Base-by-base conservation (phyloP, 257 asterid genomes). In the Thymus quinquecostatus region DNA sequence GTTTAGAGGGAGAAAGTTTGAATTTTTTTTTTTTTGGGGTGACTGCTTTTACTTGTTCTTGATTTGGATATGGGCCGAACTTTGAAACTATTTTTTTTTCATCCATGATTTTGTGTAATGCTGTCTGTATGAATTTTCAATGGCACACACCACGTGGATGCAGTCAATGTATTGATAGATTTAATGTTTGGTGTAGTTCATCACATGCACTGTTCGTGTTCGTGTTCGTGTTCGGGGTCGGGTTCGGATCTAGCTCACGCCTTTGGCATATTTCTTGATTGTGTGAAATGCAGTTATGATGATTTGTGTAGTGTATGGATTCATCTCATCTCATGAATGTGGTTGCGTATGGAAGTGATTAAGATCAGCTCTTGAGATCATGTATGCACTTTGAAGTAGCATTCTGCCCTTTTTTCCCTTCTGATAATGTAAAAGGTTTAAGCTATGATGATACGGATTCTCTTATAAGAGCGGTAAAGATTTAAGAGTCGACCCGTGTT, bases 161-260 rank as follows among this genome's bases (percentile, higher is more conserved):
- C 14, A 48, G 7, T 11, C 11, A 45, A 65, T 12, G 10, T 30
- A 30, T 4, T 30, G 32, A 65, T 65, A 32, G 32, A 65, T 48
- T 4, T 65, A 47, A 64, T 64, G 57, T 14, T 4, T 45, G 33
- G 57, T 47, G 57, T 29, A 28, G 69, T 47, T 64, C 57, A 47
- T 64, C 43, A 43, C 68, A 47, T 62, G 56, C 69, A 30, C 3
- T 64, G 48, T 44, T 21, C 45, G 29, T 40, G 67, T 21, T 21
- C 21, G 21, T 21, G 67, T 61, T 14, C 33, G 13, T 7, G 13
- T 48, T 36, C 38, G 13, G 44, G 34, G 38, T 47, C 6, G 10
- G 41, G 34, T 11, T 58, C 44, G 28, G 21, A 33, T 59, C 57
- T 0, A 41, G 43, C n/a, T 34, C 50, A 1, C 33, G 2, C 28